phyloP scores from a whole-genome alignment of 2,329 filamentous ascomycete genomes.

The Ciborinia camelliae region DNA sequence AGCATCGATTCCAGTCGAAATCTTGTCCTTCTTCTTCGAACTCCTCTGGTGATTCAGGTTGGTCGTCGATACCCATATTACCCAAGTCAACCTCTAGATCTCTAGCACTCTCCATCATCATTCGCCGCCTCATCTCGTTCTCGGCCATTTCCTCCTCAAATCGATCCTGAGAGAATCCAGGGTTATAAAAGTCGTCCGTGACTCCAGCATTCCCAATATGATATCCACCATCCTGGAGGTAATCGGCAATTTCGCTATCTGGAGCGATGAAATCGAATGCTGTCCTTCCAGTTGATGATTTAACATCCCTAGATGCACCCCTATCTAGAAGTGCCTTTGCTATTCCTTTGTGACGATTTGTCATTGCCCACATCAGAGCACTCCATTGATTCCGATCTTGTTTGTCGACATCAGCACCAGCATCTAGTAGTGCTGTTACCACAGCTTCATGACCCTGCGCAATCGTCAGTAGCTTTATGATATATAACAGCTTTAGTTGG shows the following conservation, averaged over 20 bases:
- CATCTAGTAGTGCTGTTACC: slow-evolving; percentile 77
- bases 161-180: slow-evolving; percentile 84
- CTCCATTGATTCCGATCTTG: slow-evolving; percentile 98
- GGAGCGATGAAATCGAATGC: slow-evolving; percentile 95
- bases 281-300: slow-evolving; percentile 88
- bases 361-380: slow-evolving; percentile 99
- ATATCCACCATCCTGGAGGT: slow-evolving; percentile 92
- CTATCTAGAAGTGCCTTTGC: slow-evolving; percentile 90
- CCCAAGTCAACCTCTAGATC: slow-evolving; percentile 95
- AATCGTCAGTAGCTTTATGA: slow-evolving; percentile 22
- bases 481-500: background rate
- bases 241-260: slow-evolving; percentile 94
- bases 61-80: slow-evolving; percentile 92
- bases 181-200: slow-evolving; percentile 88
- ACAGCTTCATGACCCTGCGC: slow-evolving; percentile 80
- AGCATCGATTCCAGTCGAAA: slow-evolving; percentile 90
- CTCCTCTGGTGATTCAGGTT: slow-evolving; percentile 80
- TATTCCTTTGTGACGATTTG: slow-evolving; percentile 93
- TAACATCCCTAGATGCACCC: slow-evolving; percentile 91
- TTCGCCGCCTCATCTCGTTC: slow-evolving; percentile 88
- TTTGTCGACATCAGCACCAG: slow-evolving; percentile 83
- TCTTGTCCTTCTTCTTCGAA: slow-evolving; percentile 86
- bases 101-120: slow-evolving; percentile 99
- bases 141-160: slow-evolving; percentile 98
- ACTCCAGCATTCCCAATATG: slow-evolving; percentile 77